Evolutionary conservation across 495 filamentous ascomycete genomes (phyloP).

Genomic region (Lasiosphaeris hirsuta): DNA sequence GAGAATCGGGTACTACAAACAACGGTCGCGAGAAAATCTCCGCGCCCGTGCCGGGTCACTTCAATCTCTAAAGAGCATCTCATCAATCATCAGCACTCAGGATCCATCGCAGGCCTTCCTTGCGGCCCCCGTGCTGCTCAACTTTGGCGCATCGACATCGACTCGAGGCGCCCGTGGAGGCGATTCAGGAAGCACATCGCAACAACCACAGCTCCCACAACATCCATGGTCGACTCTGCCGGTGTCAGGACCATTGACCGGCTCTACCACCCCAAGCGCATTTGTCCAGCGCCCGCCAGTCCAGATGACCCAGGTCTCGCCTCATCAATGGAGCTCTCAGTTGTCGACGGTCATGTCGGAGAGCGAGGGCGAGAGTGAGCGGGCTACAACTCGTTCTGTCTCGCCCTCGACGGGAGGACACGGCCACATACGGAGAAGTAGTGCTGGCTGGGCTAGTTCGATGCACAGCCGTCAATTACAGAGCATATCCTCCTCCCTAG

Average conservation of each 20-base stretch:
- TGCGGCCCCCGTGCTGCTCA: conserved; percentile 25
- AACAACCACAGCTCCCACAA: background rate
- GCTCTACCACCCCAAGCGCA: conserved; percentile 17
- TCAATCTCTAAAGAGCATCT: conserved; percentile 44
- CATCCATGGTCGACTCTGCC: conserved; percentile 27
- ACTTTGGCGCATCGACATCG: conserved; percentile 16
- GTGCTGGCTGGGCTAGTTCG: conserved; percentile 37
- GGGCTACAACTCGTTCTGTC: conserved; percentile 37
- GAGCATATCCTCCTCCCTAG: conserved; percentile 52
- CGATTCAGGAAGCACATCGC: conserved; percentile 10
- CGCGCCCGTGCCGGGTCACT: conserved; percentile 46
- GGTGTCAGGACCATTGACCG: conserved; percentile 18
- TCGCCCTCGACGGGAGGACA: conserved; percentile 38
- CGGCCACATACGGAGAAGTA: conserved; percentile 31
- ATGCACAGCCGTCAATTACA: conserved; percentile 48
- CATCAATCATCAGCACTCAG: conserved; percentile 43
- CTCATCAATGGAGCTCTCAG: conserved; percentile 68
- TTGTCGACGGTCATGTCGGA: conserved; percentile 71
- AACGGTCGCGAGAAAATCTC: conserved; percentile 46
- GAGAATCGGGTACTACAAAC: conserved; percentile 45
- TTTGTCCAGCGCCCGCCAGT: conserved; percentile 19
- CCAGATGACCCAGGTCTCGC: conserved; percentile 35
- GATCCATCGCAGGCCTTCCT: conserved; percentile 39
- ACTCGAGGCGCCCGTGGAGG: conserved; percentile 12
- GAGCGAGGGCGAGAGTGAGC: conserved; percentile 48